Percentiles rank a stretch among this genome's conserved stretches.
phyloP scores from a whole-genome alignment of 1,139 yeast genomes.

The Pichia sp. region DNA sequence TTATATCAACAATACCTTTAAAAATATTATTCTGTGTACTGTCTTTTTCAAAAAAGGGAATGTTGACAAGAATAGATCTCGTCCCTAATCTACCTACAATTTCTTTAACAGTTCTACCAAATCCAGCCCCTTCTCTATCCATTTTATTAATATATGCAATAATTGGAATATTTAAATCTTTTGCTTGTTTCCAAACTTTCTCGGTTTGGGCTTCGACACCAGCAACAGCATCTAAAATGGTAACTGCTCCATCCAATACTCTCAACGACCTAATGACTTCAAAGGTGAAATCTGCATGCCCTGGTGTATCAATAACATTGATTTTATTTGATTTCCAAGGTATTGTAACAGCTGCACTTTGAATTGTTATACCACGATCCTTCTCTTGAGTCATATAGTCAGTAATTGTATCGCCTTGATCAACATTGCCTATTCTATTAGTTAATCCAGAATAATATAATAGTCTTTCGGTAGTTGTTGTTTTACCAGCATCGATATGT shows the following conservation, averaged over 20 bases:
- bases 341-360: slow-evolving; percentile 90
- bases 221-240: slow-evolving; percentile 90
- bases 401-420: slow-evolving; percentile 94
- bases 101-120: slow-evolving; percentile 81
- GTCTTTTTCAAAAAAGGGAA: slow-evolving; percentile 60
- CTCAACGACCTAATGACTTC: slow-evolving; percentile 87
- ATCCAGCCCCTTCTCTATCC: slow-evolving; percentile 97
- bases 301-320: slow-evolving; percentile 93
- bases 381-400: slow-evolving; percentile 89
- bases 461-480: slow-evolving; percentile 89
- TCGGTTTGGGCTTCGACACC: slow-evolving; percentile 99
- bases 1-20: slow-evolving; percentile 76
- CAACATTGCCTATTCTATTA: slow-evolving; percentile 82
- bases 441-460: slow-evolving; percentile 81
- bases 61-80: slow-evolving; percentile 62
- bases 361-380: slow-evolving; percentile 91
- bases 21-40: slow-evolving; percentile 43
- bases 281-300: slow-evolving; percentile 95
- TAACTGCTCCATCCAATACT: slow-evolving; percentile 89
- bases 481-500: slow-evolving; percentile 87
- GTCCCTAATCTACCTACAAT: slow-evolving; percentile 73
- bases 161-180: slow-evolving; percentile 58
- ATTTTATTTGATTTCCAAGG: slow-evolving; percentile 76
- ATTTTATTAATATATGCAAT: slow-evolving; percentile 83
- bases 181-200: slow-evolving; percentile 91